Evolutionary conservation across 1,284 basidiomycete genomes (phyloP), one percentile per base, ranked within the genome.

Genomic region (Rhodotorula sp.): DNA sequence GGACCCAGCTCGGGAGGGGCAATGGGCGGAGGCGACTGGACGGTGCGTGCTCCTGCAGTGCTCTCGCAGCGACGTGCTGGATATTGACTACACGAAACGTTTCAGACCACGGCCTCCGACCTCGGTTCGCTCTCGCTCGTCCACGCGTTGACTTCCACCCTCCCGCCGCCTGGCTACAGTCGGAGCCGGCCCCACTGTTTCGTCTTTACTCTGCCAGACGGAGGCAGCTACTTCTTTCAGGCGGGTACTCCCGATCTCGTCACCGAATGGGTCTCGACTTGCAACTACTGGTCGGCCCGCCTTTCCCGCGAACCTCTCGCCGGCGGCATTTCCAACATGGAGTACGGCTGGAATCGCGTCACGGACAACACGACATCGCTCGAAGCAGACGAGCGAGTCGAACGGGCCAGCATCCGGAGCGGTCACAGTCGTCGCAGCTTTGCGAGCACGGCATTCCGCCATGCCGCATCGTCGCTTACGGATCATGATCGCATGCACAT

Each of bases 201-300:
- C 87, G 93, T 93, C n/a, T 83, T 99, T 55, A 95, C 93, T 0
- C 84, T 95, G 58, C 85, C 95, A 0, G 88, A 87, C 73, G 94
- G 94, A 28, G 92, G 89, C 10, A 90, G 93, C 23, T 95, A 90
- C 82, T 95, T 97, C 84, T 97, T 97, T 85, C 95, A 98, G 82
- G 93, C 95, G 0, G 95, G 95, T 1, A 98, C 95, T 3, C 95
- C 97, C 78, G 95, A 97, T 77, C 86, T 99, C 26, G 93, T 97
- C 52, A 91, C 92, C 78, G 95, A 99, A 81, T 99, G 95, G 95
- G 94, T 97, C 14, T 89, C 90, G 48, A 97, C 95, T 0, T 98
- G 95, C 86, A 99, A 98, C 83, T 98, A 98, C 81, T 98, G 95
- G 94, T 93, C 95, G 0, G 95, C 95, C 0, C 85, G 95, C 48